These are phyloP conservation scores for Colletotrichum sp. DNA, from an alignment of 2,329 filamentous ascomycete species.

Conservation along the genomic window DNA sequence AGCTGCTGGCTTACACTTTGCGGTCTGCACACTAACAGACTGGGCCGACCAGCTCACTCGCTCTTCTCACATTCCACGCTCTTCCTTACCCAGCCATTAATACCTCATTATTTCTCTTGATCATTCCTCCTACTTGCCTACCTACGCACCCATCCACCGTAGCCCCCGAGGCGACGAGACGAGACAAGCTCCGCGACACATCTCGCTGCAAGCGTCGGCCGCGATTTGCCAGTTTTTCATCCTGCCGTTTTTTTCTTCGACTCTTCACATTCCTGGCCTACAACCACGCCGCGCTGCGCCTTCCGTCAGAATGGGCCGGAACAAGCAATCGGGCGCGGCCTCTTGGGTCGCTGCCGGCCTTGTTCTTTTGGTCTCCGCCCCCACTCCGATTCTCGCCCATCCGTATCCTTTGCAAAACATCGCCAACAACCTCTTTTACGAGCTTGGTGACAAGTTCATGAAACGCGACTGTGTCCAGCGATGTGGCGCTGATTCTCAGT, in stretches of 20 bases:
- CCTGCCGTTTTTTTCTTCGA: background rate
- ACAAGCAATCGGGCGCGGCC: constrained; percentile 2
- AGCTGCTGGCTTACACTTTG: background rate
- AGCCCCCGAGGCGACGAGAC: background rate
- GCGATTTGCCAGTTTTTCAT: background rate
- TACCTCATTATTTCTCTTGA: constrained; percentile 8
- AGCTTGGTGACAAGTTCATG: constrained; percentile 55
- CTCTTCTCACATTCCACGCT: background rate
- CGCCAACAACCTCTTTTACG: constrained; percentile 50
- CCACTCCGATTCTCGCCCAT: constrained; percentile 40
- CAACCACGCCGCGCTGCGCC: constrained; percentile 28
- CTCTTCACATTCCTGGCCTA: constrained; percentile 33
- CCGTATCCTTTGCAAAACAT: constrained; percentile 47
- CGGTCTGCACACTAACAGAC: constrained; percentile 16
- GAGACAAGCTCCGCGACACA: background rate
- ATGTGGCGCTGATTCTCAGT: constrained; percentile 61
- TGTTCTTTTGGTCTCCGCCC: constrained; percentile 43
- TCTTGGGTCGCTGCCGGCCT: constrained; percentile 32
- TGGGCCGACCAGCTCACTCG: constrained; percentile 11
- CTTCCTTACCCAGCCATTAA: background rate
- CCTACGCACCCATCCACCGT: background rate
- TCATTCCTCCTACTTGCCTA: background rate
- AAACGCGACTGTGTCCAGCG: constrained; percentile 53
- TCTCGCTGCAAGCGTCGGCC: background rate
- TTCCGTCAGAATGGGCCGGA: constrained; percentile 8